Evolutionary conservation across 2,329 filamentous ascomycete species (phyloP).

Genomic region (Colletotrichum viniferum): DNA sequence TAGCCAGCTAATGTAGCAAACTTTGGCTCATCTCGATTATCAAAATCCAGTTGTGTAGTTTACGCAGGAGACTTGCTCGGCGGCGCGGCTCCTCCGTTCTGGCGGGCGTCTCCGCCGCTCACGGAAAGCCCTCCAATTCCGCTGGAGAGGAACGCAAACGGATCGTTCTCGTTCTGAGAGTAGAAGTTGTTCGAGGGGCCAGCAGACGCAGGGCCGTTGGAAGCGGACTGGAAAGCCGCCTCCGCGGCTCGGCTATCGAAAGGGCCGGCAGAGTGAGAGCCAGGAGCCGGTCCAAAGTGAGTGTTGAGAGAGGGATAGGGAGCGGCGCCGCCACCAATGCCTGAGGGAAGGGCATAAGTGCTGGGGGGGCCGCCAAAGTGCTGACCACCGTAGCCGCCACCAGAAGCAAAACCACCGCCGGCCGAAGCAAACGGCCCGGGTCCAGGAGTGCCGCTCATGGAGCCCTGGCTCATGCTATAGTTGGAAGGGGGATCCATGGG

Average conservation of each 20-base stretch:
- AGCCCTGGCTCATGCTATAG: conserved; percentile 84
- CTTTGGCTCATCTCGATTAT: conserved; percentile 15
- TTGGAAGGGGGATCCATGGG: conserved; percentile 85
- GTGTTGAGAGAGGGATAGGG: conserved; percentile 84
- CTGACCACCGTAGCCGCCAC: conserved; percentile 63
- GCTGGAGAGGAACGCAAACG: conserved; percentile 79
- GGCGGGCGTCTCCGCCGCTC: conserved; percentile 66
- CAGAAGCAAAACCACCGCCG: conserved; percentile 63
- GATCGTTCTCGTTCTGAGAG: conserved; percentile 69
- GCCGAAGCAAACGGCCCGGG: conserved; percentile 77
- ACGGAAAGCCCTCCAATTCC: conserved; percentile 77
- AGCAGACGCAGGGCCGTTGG: conserved; percentile 79
- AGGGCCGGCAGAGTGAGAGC: conserved; percentile 80
- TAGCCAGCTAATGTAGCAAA: conserved; percentile 30
- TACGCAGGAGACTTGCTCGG: conserved; percentile 66
- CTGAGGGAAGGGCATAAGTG: conserved; percentile 88
- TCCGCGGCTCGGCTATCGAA: conserved; percentile 95
- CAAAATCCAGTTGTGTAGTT: conserved; percentile 25
- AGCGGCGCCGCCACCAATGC: conserved; percentile 77
- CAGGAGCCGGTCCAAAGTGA: conserved; percentile 77
- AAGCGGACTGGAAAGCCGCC: conserved; percentile 89
- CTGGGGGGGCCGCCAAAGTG: conserved; percentile 88
- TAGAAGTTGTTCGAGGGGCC: conserved; percentile 77
- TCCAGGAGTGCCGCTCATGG: conserved; percentile 84
- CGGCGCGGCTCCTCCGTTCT: conserved; percentile 63